Evolutionary conservation across 2,329 filamentous ascomycete genomes (phyloP), one percentile per base, ranked within the genome.

Genomic region (Neopestalotiopsis rosae): DNA sequence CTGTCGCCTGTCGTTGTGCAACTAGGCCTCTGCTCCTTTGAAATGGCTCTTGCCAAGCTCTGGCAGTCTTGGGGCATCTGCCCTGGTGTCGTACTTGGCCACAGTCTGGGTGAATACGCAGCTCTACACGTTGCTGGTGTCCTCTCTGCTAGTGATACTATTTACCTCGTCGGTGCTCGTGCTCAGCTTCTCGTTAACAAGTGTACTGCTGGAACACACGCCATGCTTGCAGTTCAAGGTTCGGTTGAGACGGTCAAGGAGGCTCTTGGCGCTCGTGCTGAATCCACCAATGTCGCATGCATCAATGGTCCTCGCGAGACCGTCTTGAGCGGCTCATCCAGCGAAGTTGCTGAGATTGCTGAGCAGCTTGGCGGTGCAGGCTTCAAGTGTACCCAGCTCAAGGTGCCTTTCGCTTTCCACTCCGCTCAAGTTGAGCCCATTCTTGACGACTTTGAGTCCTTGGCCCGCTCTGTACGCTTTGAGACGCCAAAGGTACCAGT

Each of bases 261-360:
- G 30, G 85, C 85, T 65, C 84, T 89, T 17, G 81, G 80, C 72
- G 84, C 77, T n/a, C 76, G 74, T 49, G 75, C 76, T 1, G 67
- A 72, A 74, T 81, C 79, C 5, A 77, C 85, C 66, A 86, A 87
- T 52, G 74, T 88, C 40, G 91, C 93, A 17, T 96, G 94, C 81
- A 87, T 94, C 77, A 97, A 97, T 73, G 89, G 91, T 0, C 90
- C 91, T 0, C 84, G 89, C 65, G 92, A 94, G 76, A 94, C 90
- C 10, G 94, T 96, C 1, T 83, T 96, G n/a, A 89, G 88, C 70
- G 87, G 86, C 10, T 74, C 76, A 10, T 80, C 81, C 0, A 74
- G 74, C 1, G 79, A 85, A 66, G 81, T 88, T 52, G 74, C 79
- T 3, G 77, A 81, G 20, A 72, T 76, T 45, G 77, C 78, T 5